A percentile compares a stretch with the other conserved stretches of the same genome.
Evolutionary conservation across 1,284 basidiomycete genomes (phyloP).

Genomic region (Porogramme epimiltina): DNA sequence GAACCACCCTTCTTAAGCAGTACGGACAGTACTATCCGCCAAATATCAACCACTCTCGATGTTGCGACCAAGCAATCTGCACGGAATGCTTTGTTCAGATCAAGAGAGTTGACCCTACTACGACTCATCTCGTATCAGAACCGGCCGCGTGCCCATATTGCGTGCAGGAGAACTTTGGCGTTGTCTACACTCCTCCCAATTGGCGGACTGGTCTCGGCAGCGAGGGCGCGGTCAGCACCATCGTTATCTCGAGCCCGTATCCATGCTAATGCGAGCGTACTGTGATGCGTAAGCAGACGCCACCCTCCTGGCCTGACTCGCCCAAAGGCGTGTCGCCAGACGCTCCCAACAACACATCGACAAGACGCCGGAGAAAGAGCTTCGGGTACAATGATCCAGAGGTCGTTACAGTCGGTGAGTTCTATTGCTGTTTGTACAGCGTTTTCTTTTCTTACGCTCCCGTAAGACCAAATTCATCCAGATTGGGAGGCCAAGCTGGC

Average conservation of each 20-base stretch:
- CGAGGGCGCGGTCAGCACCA: constrained; percentile 60
- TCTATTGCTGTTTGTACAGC: constrained; percentile 6
- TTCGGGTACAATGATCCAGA: constrained; percentile 78
- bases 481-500: constrained; percentile 95
- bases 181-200: constrained; percentile 85
- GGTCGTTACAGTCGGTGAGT: constrained; percentile 86
- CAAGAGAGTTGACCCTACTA: constrained; percentile 92
- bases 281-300: constrained; percentile 27
- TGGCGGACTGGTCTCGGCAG: constrained; percentile 77
- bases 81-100: constrained; percentile 99
- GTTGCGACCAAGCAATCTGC: constrained; percentile 98
- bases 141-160: constrained; percentile 97
- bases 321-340: constrained; percentile 41
- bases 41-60: constrained; percentile 95
- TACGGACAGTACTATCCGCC: constrained; percentile 81
- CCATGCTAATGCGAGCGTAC: too few relatives aligned
- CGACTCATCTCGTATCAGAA: constrained; percentile 91
- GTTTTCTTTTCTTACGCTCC: neutral
- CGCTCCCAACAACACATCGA: constrained; percentile 41
- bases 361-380: constrained; percentile 78
- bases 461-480: constrained; percentile 85
- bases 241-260: too few relatives aligned
- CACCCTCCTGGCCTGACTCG: constrained; percentile 53
- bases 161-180: constrained; percentile 94
- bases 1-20: constrained; percentile 11